phyloP scores from a whole-genome alignment of 73 alveolate genomes.

The Paramecium caudatum region DNA sequence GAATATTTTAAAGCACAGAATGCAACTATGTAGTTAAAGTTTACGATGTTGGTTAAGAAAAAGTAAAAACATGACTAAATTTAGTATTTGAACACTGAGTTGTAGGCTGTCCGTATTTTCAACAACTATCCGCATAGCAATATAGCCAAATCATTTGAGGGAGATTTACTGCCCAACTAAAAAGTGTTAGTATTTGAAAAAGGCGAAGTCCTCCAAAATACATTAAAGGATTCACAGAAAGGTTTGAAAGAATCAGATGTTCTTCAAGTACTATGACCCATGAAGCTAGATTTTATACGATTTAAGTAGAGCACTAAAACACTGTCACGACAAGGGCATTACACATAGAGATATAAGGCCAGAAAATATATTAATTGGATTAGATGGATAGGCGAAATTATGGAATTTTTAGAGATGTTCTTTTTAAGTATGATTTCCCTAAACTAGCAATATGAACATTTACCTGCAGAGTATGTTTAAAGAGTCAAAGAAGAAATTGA shows the following conservation, averaged over 20 bases:
- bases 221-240: conserved; percentile 11
- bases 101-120: conserved; percentile 1
- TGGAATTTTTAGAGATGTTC: conserved; percentile 60
- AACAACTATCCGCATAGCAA: conserved; percentile 13
- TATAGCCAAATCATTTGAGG: conserved; percentile 27
- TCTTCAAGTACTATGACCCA: conserved; percentile 8
- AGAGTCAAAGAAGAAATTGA: conserved; percentile 62
- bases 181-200: conserved; percentile 53
- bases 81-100: conserved; percentile 49
- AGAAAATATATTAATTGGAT: conserved; percentile 65
- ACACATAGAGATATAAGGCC: conserved; percentile 74
- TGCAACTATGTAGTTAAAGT: background rate
- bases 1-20: background rate
- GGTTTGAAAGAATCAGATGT: conserved; percentile 38
- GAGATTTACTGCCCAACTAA: background rate
- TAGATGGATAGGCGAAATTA: conserved; percentile 51
- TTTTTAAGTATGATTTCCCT: background rate
- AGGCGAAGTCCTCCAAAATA: conserved; percentile 27
- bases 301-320: conserved; percentile 52
- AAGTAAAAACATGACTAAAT: background rate
- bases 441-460: background rate
- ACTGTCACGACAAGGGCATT: conserved; percentile 39
- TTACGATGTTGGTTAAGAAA: conserved; percentile 54
- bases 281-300: conserved; percentile 47
- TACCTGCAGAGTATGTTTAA: conserved; percentile 26